A percentile compares a stretch with the other conserved stretches of the same genome.
These are phyloP conservation scores for Casaregolazyma suthepensis DNA, from an alignment of 1,139 yeast species.

Conservation along the genomic window DNA sequence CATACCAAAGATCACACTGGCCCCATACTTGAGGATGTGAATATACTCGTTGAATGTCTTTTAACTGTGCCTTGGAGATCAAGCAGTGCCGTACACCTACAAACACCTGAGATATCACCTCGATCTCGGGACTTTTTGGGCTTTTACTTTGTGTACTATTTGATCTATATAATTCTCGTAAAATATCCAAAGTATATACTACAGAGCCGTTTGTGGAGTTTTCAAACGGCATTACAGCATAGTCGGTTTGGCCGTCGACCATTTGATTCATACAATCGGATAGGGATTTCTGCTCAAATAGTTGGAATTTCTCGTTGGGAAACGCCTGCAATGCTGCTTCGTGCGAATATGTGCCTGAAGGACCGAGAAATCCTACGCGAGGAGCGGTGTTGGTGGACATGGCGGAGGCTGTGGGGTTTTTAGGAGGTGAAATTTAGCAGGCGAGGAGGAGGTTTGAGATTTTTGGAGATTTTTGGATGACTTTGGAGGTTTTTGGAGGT, in stretches of 20 bases:
- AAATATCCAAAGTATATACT: constrained; percentile 71
- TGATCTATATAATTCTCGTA: constrained; percentile 53
- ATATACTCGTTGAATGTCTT: constrained; percentile 51
- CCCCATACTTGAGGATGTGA: constrained; percentile 99
- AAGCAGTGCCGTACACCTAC: constrained; percentile 80
- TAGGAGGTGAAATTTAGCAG: neutral
- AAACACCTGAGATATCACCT: constrained; percentile 65
- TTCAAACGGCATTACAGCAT: constrained; percentile 85
- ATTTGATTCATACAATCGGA: constrained; percentile 57
- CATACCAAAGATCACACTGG: constrained; percentile 58
- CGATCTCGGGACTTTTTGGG: neutral
- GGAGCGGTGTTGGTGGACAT: neutral
- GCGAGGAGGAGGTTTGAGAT: neutral
- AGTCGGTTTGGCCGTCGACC: constrained; percentile 44
- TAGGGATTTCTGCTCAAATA: constrained; percentile 26
- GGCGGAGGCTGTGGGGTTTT: neutral
- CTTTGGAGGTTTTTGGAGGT: too few species aligned
- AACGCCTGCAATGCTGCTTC: constrained; percentile 8
- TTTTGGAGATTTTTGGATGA: too few species aligned
- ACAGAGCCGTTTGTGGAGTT: constrained; percentile 96
- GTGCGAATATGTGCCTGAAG: constrained; percentile 12
- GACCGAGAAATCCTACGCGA: constrained; percentile 10
- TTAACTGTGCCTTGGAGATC: constrained; percentile 39
- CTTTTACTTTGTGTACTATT: neutral
- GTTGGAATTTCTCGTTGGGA: constrained; percentile 20